Evolutionary conservation across 495 filamentous ascomycete species (phyloP).

Genomic region (Hypoxylon fuscum): DNA sequence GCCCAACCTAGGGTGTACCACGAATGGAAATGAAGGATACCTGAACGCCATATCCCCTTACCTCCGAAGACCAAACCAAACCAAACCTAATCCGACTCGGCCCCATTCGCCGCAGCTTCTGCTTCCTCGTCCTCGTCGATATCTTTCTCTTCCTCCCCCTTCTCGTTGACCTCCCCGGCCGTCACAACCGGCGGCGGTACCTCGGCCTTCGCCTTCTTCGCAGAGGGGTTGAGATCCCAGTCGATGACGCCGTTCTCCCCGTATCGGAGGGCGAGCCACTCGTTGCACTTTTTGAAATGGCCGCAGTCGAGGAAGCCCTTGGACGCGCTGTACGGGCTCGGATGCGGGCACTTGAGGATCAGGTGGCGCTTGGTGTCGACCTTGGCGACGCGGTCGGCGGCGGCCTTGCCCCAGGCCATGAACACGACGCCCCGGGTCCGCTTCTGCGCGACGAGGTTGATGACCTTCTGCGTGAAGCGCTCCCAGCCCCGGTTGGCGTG

Average conservation of each 20-base stretch:
- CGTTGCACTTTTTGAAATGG: conserved; percentile 89
- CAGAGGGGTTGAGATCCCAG: conserved; percentile 73
- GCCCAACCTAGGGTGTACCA: conserved; percentile 20
- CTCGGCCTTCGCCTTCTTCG: conserved; percentile 15
- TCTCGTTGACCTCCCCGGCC: conserved; percentile 25
- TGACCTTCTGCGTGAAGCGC: conserved; percentile 85
- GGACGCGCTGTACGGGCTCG: conserved; percentile 84
- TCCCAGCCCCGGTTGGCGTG: conserved; percentile 92
- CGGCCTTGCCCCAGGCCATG: conserved; percentile 88
- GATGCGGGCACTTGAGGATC: conserved; percentile 86
- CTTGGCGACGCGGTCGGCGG: conserved; percentile 74
- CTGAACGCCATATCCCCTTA: conserved; percentile 11
- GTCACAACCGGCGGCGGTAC: conserved; percentile 21
- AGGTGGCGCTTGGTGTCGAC: conserved; percentile 76
- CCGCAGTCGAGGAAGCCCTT: conserved; percentile 86
- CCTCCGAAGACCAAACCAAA: background rate
- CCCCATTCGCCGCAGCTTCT: conserved; percentile 13
- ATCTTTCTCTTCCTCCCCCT: conserved; percentile 30
- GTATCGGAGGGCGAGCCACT: conserved; percentile 83
- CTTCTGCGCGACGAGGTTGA: conserved; percentile 81
- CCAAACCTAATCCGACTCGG: background rate
- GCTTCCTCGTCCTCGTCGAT: conserved; percentile 37
- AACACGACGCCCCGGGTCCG: conserved; percentile 87
- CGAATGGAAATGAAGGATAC: conserved; percentile 8
- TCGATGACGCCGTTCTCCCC: conserved; percentile 82